Conservation (phyloP, 495 filamentous ascomycete species). For the Tuber umbilicatum region DNA sequence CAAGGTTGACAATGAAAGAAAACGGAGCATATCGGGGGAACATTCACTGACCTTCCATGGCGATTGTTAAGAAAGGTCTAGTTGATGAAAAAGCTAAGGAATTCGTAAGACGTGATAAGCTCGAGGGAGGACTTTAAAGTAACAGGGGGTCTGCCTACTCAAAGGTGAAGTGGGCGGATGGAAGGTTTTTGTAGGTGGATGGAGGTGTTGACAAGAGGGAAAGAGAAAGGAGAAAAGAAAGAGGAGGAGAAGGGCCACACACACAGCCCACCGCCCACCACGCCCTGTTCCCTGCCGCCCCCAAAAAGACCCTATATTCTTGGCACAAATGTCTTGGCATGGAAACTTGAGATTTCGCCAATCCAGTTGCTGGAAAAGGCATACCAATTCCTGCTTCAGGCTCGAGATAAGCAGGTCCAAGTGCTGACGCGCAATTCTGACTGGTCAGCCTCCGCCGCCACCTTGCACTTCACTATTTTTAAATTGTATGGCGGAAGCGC, state of each 20-base stretch:
- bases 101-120: slow-evolving; percentile 44
- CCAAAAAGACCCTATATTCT: slow-evolving; percentile 10
- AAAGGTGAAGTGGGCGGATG: slow-evolving; percentile 44
- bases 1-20: slow-evolving; percentile 42
- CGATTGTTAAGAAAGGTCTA: slow-evolving; percentile 47
- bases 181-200: slow-evolving; percentile 38
- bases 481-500: background rate
- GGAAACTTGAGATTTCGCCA: slow-evolving; percentile 17
- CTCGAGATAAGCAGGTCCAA: slow-evolving; percentile 19
- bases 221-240: slow-evolving; percentile 47
- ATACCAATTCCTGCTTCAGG: slow-evolving; percentile 30
- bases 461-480: background rate
- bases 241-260: slow-evolving; percentile 44
- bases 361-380: slow-evolving; percentile 25
- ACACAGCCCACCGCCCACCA: slow-evolving; percentile 26
- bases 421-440: slow-evolving; percentile 27
- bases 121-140: slow-evolving; percentile 34
- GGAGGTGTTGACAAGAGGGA: slow-evolving; percentile 42
- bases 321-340: slow-evolving; percentile 21
- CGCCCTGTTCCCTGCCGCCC: slow-evolving; percentile 25
- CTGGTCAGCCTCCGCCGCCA: slow-evolving; percentile 22
- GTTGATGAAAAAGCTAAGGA: slow-evolving; percentile 44
- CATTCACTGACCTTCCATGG: slow-evolving; percentile 70
- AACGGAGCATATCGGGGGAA: slow-evolving; percentile 37
- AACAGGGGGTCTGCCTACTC: slow-evolving; percentile 34